phyloP scores from a whole-genome alignment of 495 filamentous ascomycete genomes.

The Talaromyces nanjingensis region DNA sequence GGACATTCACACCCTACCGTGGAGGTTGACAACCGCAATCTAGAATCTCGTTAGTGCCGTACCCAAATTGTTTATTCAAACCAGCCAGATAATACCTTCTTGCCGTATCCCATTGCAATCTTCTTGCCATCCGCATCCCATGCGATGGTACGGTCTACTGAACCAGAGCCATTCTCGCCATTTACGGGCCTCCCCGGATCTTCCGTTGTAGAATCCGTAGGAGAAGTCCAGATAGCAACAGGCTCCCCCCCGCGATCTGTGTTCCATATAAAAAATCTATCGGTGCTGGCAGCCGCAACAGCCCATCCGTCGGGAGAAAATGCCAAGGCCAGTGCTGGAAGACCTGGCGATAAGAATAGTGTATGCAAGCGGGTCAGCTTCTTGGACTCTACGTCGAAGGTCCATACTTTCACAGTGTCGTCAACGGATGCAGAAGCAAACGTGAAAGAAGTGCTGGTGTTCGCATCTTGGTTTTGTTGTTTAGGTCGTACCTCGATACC shows the following conservation, averaged over 20 bases:
- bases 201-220: slow-evolving; percentile 23
- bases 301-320: slow-evolving; percentile 69
- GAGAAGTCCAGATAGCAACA: slow-evolving; percentile 53
- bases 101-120: slow-evolving; percentile 65
- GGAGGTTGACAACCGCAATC: slow-evolving; percentile 40
- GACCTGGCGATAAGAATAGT: slow-evolving; percentile 35
- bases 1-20: slow-evolving; percentile 16
- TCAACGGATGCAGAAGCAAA: slow-evolving; percentile 47
- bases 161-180: slow-evolving; percentile 33
- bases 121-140: slow-evolving; percentile 75
- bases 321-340: slow-evolving; percentile 52
- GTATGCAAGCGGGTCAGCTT: slow-evolving; percentile 49
- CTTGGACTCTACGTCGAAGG: slow-evolving; percentile 51
- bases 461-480: slow-evolving; percentile 14
- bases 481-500: slow-evolving; percentile 37
- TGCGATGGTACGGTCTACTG: slow-evolving; percentile 46
- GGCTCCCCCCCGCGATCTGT: slow-evolving; percentile 59
- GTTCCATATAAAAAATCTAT: slow-evolving; percentile 66
- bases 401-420: slow-evolving; percentile 63
- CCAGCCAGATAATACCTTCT: slow-evolving; percentile 47
- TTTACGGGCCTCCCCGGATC: slow-evolving; percentile 23
- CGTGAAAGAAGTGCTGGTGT: slow-evolving; percentile 22
- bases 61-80: not conserved
- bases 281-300: slow-evolving; percentile 59
- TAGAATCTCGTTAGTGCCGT: slow-evolving; percentile 15